These are phyloP conservation scores for Alternaria postmessia DNA, from an alignment of 2,329 filamentous ascomycete species.

Conservation along the genomic window DNA sequence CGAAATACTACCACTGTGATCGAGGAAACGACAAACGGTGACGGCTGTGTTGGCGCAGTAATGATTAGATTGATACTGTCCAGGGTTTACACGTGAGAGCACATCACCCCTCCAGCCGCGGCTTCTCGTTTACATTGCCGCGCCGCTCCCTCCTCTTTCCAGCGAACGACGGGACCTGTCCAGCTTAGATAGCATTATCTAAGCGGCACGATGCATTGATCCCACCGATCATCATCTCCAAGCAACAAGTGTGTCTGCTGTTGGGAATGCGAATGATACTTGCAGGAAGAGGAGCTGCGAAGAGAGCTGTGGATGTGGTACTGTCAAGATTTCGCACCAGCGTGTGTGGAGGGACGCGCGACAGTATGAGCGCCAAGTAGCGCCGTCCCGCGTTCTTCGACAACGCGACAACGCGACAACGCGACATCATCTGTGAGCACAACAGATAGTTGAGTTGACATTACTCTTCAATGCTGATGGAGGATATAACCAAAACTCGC, in stretches of 20 bases:
- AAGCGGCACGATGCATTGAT: neutral
- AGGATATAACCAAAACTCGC: too few species aligned
- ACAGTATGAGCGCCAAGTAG: neutral
- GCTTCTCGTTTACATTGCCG: neutral
- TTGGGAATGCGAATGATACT: neutral
- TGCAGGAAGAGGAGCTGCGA: neutral
- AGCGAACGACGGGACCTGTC: neutral
- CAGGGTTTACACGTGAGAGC: neutral
- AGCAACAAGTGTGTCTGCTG: neutral
- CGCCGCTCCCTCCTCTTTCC: neutral
- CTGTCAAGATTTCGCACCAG: neutral
- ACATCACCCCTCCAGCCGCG: neutral
- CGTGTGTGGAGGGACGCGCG: neutral
- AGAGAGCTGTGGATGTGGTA: neutral
- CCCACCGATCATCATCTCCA: neutral
- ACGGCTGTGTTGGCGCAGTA: neutral
- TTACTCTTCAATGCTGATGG: too few species aligned
- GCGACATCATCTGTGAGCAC: neutral
- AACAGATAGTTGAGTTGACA: neutral
- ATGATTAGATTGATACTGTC: neutral
- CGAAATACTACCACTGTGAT: too few species aligned
- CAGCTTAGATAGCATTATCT: neutral
- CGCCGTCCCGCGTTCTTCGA: neutral
- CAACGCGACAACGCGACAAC: neutral
- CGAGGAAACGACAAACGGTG: neutral